Conservation (phyloP, 2,329 filamentous ascomycete genomes). For the Colletotrichum brevisporum region DNA sequence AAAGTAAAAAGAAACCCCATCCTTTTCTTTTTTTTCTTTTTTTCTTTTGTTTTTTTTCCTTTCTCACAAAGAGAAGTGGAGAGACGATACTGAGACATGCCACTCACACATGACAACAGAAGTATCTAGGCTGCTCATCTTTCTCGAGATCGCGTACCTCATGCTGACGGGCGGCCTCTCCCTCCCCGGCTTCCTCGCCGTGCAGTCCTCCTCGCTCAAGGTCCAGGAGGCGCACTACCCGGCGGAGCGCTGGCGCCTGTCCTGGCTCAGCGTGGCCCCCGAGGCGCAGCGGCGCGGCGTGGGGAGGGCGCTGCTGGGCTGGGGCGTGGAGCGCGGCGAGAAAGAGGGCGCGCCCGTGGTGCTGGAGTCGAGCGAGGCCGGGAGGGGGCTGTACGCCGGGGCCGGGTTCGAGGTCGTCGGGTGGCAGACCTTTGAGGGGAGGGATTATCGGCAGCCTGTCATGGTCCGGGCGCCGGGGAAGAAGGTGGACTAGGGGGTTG, state of each 20-base stretch:
- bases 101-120: too few relatives aligned
- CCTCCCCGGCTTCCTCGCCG: too few relatives aligned
- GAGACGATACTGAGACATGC: too few relatives aligned
- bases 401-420: slow-evolving; percentile 4
- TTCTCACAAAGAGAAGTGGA: too few relatives aligned
- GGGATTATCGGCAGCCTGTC: slow-evolving; percentile 4
- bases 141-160: neutral
- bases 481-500: neutral
- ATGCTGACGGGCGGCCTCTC: too few relatives aligned
- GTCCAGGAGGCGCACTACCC: slow-evolving; percentile 1
- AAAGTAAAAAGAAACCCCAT: neutral
- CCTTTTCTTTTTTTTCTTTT: too few relatives aligned
- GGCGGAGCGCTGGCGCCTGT: slow-evolving; percentile 20
- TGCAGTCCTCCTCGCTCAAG: too few relatives aligned
- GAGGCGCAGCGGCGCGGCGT: neutral
- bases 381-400: neutral
- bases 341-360: slow-evolving; percentile 7
- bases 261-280: slow-evolving; percentile 8
- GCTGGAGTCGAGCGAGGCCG: slow-evolving; percentile 1
- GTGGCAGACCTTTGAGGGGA: neutral
- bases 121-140: neutral
- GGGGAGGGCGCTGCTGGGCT: neutral
- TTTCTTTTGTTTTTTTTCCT: too few relatives aligned
- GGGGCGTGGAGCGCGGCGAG: slow-evolving; percentile 16
- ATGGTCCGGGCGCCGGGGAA: slow-evolving; percentile 2